Evolutionary conservation across 23 red algal genomes (phyloP).

Genomic region (Gracilaria vermiculophylla): DNA sequence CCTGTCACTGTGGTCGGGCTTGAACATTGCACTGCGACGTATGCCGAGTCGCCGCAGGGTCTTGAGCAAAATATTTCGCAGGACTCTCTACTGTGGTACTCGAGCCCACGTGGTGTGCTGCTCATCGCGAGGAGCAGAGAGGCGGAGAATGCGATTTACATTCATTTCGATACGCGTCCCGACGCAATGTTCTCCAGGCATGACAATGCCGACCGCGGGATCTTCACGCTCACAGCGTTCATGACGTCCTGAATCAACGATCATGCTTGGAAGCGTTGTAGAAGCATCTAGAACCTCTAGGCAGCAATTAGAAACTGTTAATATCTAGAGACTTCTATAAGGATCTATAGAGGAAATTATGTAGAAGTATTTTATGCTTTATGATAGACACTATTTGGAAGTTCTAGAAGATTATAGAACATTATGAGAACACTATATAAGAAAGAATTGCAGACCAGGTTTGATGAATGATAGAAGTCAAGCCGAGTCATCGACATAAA

Average conservation of each 20-base stretch:
- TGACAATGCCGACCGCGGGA: constrained; percentile 40
- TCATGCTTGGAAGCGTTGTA: constrained; percentile 12
- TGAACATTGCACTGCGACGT: constrained; percentile 38
- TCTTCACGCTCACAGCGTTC: constrained; percentile 38
- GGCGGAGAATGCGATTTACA: constrained; percentile 24
- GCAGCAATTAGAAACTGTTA: too few species aligned
- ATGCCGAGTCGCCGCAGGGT: constrained; percentile 14
- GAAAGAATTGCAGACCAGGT: too few species aligned
- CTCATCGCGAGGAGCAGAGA: constrained; percentile 19
- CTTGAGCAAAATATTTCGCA: not conserved
- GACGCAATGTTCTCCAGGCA: constrained; percentile 50
- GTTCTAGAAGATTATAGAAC: too few species aligned
- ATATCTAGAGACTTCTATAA: too few species aligned
- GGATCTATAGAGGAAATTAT: too few species aligned
- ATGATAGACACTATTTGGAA: too few species aligned
- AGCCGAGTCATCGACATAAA: too few species aligned
- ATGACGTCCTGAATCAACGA: constrained; percentile 34
- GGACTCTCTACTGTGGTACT: constrained; percentile 26
- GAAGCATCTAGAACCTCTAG: too few species aligned
- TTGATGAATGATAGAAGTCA: too few species aligned
- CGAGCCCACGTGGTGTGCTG: constrained; percentile 15
- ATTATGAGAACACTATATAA: too few species aligned
- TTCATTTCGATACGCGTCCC: constrained; percentile 58
- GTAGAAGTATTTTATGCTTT: too few species aligned
- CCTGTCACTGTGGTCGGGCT: constrained; percentile 27